Conservation (phyloP, 169 alveolate genomes). For the Plasmodium vivax region DNA sequence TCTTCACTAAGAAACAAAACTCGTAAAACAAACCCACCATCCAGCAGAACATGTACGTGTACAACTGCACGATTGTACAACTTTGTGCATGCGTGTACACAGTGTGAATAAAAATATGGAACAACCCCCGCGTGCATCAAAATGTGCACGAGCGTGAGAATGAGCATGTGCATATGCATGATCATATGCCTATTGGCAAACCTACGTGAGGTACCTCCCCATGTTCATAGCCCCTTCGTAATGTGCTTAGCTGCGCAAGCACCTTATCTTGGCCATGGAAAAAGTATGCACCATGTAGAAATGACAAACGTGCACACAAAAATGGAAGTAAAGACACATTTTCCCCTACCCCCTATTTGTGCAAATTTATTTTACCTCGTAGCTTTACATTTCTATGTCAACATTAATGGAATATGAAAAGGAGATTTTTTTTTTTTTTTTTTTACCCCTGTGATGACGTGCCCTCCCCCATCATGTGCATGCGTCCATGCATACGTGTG, state of each 20-base stretch:
- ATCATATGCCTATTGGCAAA: not conserved
- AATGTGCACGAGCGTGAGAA: not conserved
- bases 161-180: not conserved
- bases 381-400: not conserved
- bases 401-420: not conserved
- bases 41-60: not conserved
- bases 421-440: not conserved
- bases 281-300: not conserved
- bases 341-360: not conserved
- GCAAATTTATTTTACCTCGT: not conserved
- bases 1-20: slow-evolving; percentile 19
- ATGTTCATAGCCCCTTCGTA: not conserved
- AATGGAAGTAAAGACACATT: not conserved
- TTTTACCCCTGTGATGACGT: not conserved
- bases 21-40: slow-evolving; percentile 22
- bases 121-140: not conserved
- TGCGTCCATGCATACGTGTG: not conserved
- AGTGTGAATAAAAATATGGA: not conserved
- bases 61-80: not conserved
- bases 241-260: not conserved
- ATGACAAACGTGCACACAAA: not conserved
- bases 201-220: not conserved
- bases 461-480: not conserved
- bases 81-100: not conserved
- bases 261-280: not conserved